Percentiles rank a stretch among this genome's conserved stretches.
Conservation (phyloP, 495 filamentous ascomycete species). For the Elasticomyces elasticus region DNA sequence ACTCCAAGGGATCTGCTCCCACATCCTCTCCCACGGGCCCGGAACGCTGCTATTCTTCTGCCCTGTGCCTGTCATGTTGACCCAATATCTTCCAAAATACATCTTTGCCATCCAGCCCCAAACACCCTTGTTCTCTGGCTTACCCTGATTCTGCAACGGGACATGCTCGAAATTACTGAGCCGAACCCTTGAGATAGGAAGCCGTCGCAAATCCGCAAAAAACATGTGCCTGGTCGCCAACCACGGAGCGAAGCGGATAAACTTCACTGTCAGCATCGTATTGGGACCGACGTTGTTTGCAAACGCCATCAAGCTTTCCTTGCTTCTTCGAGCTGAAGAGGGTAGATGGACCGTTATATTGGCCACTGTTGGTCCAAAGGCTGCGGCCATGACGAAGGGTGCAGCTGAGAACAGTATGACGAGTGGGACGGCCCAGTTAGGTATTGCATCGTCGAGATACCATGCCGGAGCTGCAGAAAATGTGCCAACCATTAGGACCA, state of each 20-base stretch:
- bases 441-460: conserved; percentile 39
- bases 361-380: conserved; percentile 34
- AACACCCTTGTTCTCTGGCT: background rate
- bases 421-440: conserved; percentile 35
- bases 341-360: conserved; percentile 25
- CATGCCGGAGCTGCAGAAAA: conserved; percentile 52
- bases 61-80: background rate
- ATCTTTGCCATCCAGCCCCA: conserved; percentile 3
- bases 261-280: conserved; percentile 58
- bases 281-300: conserved; percentile 50
- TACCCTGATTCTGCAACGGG: background rate
- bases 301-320: conserved; percentile 57
- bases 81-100: conserved; percentile 14
- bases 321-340: conserved; percentile 43
- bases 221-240: conserved; percentile 40
- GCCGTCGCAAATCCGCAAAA: conserved; percentile 41
- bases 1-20: conserved; percentile 17
- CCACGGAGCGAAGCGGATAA: conserved; percentile 53
- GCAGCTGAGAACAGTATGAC: conserved; percentile 50
- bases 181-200: conserved; percentile 33
- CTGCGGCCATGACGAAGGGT: conserved; percentile 57
- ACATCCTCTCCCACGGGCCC: conserved; percentile 21
- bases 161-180: conserved; percentile 43
- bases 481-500: conserved; percentile 55
- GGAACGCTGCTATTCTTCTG: conserved; percentile 13